A percentile compares a stretch with the other conserved stretches of the same genome.
phyloP scores from a whole-genome alignment of 139 green algal genomes.

The Volvox africanus region DNA sequence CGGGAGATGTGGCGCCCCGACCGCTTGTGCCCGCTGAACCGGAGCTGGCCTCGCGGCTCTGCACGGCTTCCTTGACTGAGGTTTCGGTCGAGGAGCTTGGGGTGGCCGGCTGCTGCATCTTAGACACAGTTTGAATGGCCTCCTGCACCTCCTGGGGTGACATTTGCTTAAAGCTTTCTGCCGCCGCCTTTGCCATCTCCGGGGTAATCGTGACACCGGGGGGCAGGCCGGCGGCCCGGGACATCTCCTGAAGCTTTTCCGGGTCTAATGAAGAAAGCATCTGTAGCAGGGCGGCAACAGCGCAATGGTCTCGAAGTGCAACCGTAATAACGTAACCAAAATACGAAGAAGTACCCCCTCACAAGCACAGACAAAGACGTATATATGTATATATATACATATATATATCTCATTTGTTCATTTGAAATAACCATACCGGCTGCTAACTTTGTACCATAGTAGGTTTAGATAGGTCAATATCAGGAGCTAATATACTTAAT shows the following conservation, averaged over 20 bases:
- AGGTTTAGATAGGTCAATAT: no score
- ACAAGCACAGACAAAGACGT: no score
- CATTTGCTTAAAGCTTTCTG: slow-evolving; percentile 31
- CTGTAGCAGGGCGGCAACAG: not conserved
- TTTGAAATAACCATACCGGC: no score
- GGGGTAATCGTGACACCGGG: slow-evolving; percentile 31
- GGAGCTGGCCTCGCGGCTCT: not conserved
- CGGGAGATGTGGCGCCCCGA: not conserved
- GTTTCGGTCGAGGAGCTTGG: not conserved
- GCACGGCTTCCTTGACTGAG: not conserved
- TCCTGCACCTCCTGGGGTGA: slow-evolving; percentile 4
- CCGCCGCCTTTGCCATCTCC: slow-evolving; percentile 22
- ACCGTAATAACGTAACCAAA: not conserved
- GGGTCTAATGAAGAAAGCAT: slow-evolving; percentile 18
- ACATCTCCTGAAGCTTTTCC: slow-evolving; percentile 51
- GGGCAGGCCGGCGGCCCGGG: slow-evolving; percentile 35
- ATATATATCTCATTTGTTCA: not conserved
- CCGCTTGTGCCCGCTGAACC: slow-evolving; percentile 21
- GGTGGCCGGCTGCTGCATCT: not conserved
- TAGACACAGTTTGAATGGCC: not conserved
- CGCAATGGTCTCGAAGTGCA: not conserved
- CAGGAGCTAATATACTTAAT: no score
- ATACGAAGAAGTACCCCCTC: no score
- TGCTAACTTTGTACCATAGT: no score
- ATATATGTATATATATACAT: no score